A percentile compares a stretch with the other conserved stretches of the same genome.
Conservation (phyloP, 163 green algal genomes). For the Scenedesmus sp. region DNA sequence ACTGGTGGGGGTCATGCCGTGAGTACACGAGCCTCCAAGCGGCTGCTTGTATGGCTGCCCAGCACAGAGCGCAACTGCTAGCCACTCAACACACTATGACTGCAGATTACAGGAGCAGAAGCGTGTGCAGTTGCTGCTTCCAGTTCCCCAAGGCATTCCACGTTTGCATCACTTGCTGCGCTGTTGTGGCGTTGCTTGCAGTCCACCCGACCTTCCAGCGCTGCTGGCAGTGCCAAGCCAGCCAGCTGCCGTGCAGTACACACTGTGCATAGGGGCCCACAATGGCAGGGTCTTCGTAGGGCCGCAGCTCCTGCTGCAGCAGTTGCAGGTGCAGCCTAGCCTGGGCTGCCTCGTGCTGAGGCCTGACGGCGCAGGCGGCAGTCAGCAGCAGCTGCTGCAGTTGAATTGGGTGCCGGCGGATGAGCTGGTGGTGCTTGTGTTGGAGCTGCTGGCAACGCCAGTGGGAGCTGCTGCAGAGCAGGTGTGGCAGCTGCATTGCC, state of each 20-base stretch:
- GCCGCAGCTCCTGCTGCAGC: slow-evolving; percentile 17
- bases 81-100: too few relatives aligned
- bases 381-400: neutral
- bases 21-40: neutral
- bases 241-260: slow-evolving; percentile 56
- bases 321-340: slow-evolving; percentile 26
- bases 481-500: slow-evolving; percentile 2
- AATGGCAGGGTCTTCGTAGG: slow-evolving; percentile 75
- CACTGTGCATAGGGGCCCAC: slow-evolving; percentile 64
- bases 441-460: slow-evolving; percentile 65
- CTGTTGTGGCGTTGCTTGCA: neutral
- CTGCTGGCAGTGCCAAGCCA: slow-evolving; percentile 33
- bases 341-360: slow-evolving; percentile 30
- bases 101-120: neutral
- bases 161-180: neutral
- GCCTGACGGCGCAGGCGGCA: neutral
- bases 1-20: slow-evolving; percentile 34
- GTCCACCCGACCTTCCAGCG: neutral
- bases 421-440: slow-evolving; percentile 64
- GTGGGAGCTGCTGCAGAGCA: slow-evolving; percentile 19
- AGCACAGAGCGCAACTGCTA: neutral
- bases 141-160: too few relatives aligned
- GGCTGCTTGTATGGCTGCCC: neutral
- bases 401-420: slow-evolving; percentile 66
- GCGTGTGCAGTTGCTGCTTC: too few relatives aligned